A percentile compares a stretch with the other conserved stretches of the same genome.
These are phyloP conservation scores for Fusarium albidum DNA, from an alignment of 2,329 filamentous ascomycete species.

Conservation along the genomic window DNA sequence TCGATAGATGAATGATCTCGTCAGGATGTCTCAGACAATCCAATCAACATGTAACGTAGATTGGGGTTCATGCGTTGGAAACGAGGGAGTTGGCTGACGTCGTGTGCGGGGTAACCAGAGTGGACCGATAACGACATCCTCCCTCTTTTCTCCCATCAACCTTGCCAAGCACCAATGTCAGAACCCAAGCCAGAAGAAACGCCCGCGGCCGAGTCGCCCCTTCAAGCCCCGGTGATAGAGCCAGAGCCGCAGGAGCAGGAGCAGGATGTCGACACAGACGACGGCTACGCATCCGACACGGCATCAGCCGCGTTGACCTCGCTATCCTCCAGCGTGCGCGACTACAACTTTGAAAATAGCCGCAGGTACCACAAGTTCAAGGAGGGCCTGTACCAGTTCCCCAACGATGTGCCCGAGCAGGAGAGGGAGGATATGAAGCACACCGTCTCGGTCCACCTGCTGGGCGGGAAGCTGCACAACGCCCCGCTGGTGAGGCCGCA, in stretches of 20 bases:
- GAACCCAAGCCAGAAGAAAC: background rate
- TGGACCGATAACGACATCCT: too few relatives aligned
- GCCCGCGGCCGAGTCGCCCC: constrained; percentile 10
- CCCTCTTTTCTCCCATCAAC: too few relatives aligned
- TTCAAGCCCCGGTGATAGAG: constrained; percentile 24
- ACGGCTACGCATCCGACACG: constrained; percentile 25
- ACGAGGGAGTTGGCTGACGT: too few relatives aligned
- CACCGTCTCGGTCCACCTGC: constrained; percentile 47
- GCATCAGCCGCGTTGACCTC: constrained; percentile 29
- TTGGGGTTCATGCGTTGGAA: too few relatives aligned
- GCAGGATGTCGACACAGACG: constrained; percentile 21
- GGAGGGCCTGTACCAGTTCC: constrained; percentile 49
- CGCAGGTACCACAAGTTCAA: constrained; percentile 53
- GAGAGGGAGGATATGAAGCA: constrained; percentile 55
- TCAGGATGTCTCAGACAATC: too few relatives aligned
- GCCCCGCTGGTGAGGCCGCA: constrained; percentile 51
- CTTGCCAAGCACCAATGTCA: constrained; percentile 8
- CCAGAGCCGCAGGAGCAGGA: too few relatives aligned
- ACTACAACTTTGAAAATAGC: constrained; percentile 53
- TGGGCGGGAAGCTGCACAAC: constrained; percentile 49
- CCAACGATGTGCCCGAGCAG: constrained; percentile 55
- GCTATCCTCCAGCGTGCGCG: constrained; percentile 43
- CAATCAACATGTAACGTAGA: too few relatives aligned
- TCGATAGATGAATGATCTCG: too few relatives aligned
- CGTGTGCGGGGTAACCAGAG: too few relatives aligned